Evolutionary conservation across 305 asterid genomes (phyloP).

Genomic region (Solanum hybrid): DNA sequence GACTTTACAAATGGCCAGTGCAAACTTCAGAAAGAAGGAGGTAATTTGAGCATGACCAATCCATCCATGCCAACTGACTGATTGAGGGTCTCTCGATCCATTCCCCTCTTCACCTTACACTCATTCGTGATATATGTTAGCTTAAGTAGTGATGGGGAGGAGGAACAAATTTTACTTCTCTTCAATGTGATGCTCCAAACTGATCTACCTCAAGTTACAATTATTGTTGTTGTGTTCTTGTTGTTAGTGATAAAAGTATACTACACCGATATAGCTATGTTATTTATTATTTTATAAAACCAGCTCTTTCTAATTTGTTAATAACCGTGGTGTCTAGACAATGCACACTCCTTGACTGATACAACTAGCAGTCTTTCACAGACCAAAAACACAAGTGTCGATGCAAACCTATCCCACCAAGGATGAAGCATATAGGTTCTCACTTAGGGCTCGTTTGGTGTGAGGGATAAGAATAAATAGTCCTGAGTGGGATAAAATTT

Average conservation of each 20-base stretch:
- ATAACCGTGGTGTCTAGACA: not conserved
- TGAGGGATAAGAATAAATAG: no score
- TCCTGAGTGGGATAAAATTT: no score
- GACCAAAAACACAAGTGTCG: not conserved
- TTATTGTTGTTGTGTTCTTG: not conserved
- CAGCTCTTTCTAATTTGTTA: not conserved
- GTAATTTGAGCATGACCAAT: not conserved
- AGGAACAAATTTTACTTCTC: not conserved
- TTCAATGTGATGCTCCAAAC: not conserved
- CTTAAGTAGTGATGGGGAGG: not conserved
- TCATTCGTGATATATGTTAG: not conserved
- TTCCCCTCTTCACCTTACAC: not conserved
- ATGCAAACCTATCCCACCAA: not conserved
- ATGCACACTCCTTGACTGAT: not conserved
- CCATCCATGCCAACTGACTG: not conserved
- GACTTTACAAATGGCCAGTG: not conserved
- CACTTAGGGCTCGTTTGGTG: no score
- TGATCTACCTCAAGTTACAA: not conserved
- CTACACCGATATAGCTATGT: not conserved
- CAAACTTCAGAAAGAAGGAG: not conserved
- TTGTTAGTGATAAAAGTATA: not conserved
- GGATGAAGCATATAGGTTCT: not conserved
- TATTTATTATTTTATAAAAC: not conserved
- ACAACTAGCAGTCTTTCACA: not conserved
- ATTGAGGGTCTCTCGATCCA: not conserved